Evolutionary conservation across 768 basidiomycete genomes (phyloP), one percentile per base, ranked within the genome.

Genomic region (Macrolepiota dolichaula): DNA sequence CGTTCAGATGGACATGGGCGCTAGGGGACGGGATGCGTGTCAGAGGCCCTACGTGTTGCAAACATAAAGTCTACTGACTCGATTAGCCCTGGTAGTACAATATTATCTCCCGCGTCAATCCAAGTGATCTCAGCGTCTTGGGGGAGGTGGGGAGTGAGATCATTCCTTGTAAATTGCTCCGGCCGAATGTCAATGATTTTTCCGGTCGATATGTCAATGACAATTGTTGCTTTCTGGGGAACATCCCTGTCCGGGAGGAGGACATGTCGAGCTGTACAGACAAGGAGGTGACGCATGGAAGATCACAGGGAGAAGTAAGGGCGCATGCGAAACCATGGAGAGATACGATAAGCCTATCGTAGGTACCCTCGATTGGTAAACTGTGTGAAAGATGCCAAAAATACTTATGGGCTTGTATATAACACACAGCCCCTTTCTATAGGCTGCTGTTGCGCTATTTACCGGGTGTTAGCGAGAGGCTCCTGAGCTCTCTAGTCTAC

Each of bases 1-100:
- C 92, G 73, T 96, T 96, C 57, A 96, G 82, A 73, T 97, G 95
- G 25, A 96, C 95, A 69, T 97, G 92, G 9, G 91, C 83, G 72
- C 92, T 94, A 69, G 12, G 25, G 63, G 47, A 56, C 42, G 61
- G 29, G 49, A 47, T 54, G 61, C 62, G 49, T 62, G 40, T 46
- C 55, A 62, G 32, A 35, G 13, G 44, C 27, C 44, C 10, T 19
- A 57, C 11, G n/a, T 15, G 22, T 40, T 49, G 46, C 40, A 17
- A 42, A n/a, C 40, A 40, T 46, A 47, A 27, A 36, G 36, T 22
- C 1, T 29, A 76, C 86, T 59, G 67, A 91, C 92, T 94, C 92
- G 46, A 94, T 85, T 36, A 94, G 80, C 24, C 92, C 92, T 6
- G 92, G 92, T 15, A 94, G 77, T 35, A 94, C 74, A 42, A 81